phyloP scores from a whole-genome alignment of 2,329 filamentous ascomycete species.

The Hypoxylon sp. region DNA sequence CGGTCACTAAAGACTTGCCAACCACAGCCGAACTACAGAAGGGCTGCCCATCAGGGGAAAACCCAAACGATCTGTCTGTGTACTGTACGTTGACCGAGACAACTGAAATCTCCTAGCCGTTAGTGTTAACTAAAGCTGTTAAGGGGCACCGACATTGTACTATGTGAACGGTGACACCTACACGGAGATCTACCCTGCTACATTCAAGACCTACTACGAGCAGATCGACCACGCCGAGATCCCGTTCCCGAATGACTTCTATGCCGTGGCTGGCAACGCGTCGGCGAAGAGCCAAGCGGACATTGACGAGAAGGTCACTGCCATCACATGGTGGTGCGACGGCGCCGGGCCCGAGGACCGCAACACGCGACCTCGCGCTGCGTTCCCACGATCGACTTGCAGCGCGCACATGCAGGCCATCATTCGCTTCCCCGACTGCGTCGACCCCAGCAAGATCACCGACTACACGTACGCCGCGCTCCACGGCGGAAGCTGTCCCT shows the following conservation, averaged over 20 bases:
- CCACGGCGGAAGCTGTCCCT: constrained; percentile 11
- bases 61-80: constrained; percentile 45
- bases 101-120: neutral
- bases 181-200: constrained; percentile 49
- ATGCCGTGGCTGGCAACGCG: constrained; percentile 54
- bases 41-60: constrained; percentile 42
- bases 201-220: constrained; percentile 58
- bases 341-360: constrained; percentile 45
- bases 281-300: constrained; percentile 49
- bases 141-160: constrained; percentile 54
- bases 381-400: constrained; percentile 50
- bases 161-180: constrained; percentile 51
- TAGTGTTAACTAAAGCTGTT: constrained; percentile 12
- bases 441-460: constrained; percentile 48
- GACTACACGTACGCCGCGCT: constrained; percentile 20
- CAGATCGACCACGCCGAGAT: constrained; percentile 54
- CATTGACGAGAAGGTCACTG: constrained; percentile 43
- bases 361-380: constrained; percentile 40
- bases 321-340: constrained; percentile 51
- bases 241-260: constrained; percentile 54
- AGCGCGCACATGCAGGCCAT: constrained; percentile 54
- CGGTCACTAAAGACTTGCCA: constrained; percentile 35
- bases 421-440: constrained; percentile 55
- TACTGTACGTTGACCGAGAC: constrained; percentile 36
- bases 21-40: constrained; percentile 44